Evolutionary conservation across 805 yeast genomes (phyloP), one percentile per base, ranked within the genome.

Genomic region (Teunomyces stri): DNA sequence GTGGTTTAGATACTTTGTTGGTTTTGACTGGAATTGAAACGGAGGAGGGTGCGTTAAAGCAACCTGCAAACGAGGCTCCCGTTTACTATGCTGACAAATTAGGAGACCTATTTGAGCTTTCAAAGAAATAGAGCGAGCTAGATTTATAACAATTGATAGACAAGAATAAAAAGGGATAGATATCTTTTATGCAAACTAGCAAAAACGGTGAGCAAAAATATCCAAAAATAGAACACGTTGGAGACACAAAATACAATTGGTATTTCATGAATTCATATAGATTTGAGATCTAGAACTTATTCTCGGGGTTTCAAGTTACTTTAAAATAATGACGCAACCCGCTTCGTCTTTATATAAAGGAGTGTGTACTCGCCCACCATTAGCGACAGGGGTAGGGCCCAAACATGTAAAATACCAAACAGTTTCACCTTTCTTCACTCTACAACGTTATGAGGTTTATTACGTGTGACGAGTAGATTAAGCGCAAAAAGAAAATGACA

Each of bases 1-100:
- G 96, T 45, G 94, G 94, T 1, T 75, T 94, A 38, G 90, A 85
- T 46, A 91, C 98, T 1, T 66, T 94, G 48, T 72, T 94, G 56
- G 99, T 94, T 2, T 76, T 94, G 46, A 87, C 95, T 1, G 99
- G 99, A 38, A 90, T 94, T 51, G 97, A 91, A 61, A 82, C 84
- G 1, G 91, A 86, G 55, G 81, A 76, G 37, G 73, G 75, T 20
- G 84, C 87, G 2, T 54, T 70, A 46, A 70, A 66, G 9, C 62
- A 64, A 22, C 63, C 64, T 3, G 50, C 58, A 6, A 75, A 67
- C 9, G 60, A 55, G n/a, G 74, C 75, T 36, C 96, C 97, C 6
- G 79, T 83, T 12, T 86, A 69, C 58, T 86, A 78, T 58, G 86
- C 90, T 20, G 76, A 77, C 30, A 82, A 81, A 57, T 69, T 92